Evolutionary conservation across 371 early-diverging fungal species (phyloP).

Genomic region (Sanchytrium tribonematis): DNA sequence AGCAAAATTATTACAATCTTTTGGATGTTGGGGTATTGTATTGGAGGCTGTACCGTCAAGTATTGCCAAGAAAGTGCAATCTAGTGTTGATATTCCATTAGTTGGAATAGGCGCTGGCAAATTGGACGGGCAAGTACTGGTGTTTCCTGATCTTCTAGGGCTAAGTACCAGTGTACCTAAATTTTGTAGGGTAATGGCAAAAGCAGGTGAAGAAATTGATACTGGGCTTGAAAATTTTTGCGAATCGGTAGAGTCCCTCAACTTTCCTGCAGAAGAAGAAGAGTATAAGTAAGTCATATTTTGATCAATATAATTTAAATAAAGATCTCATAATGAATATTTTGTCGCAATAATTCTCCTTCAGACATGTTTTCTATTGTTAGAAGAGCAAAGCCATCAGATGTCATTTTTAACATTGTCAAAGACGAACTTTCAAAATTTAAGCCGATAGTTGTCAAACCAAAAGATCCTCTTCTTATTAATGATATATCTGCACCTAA

Average conservation of each 20-base stretch:
- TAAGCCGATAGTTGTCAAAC: background rate
- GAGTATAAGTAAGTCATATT: background rate
- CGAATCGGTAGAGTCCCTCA: background rate
- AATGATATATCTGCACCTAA: background rate
- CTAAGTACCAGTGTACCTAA: background rate
- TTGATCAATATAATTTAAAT: too few species aligned
- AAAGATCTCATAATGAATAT: too few species aligned
- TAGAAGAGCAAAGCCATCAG: background rate
- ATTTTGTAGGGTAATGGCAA: background rate
- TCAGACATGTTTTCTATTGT: background rate
- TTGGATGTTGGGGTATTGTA: slow-evolving; percentile 69
- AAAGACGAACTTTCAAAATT: background rate
- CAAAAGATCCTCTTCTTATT: background rate
- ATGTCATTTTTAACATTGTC: background rate
- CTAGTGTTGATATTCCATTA: slow-evolving; percentile 37
- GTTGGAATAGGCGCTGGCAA: slow-evolving; percentile 86
- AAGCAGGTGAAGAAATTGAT: background rate
- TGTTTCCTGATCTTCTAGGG: background rate
- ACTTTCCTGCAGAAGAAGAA: background rate
- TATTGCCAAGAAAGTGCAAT: slow-evolving; percentile 52
- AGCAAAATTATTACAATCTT: slow-evolving; percentile 57
- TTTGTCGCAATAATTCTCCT: background rate
- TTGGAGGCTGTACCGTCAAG: slow-evolving; percentile 72
- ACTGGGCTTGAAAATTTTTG: background rate
- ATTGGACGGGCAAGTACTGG: background rate